These are phyloP conservation scores for Chaetomiaceae sp. DNA, from an alignment of 2,329 filamentous ascomycete genomes.

Conservation along the genomic window DNA sequence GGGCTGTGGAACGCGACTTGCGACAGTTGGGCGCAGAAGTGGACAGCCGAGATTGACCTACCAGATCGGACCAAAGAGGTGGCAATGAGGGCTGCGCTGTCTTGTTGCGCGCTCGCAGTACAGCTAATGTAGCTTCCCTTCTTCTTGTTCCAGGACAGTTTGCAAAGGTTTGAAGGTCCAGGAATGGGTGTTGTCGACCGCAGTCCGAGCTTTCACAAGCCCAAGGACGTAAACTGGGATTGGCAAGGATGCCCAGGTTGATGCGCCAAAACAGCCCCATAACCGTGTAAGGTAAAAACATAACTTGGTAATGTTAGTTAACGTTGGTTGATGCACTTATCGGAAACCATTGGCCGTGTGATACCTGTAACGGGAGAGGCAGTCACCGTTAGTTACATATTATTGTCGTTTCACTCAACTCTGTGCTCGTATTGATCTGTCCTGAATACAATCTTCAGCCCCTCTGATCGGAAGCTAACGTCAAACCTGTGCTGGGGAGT, in stretches of 20 bases:
- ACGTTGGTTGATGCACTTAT: too few species aligned
- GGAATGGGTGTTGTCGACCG: not conserved
- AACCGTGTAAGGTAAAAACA: too few species aligned
- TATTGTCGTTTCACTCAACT: too few species aligned
- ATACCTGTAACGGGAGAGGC: too few species aligned
- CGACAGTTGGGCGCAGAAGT: not conserved
- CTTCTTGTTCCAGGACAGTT: not conserved
- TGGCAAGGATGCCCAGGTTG: not conserved
- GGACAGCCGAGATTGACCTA: not conserved
- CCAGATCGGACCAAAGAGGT: not conserved
- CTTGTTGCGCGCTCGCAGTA: not conserved
- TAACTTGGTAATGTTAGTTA: too few species aligned
- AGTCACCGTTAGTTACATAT: too few species aligned
- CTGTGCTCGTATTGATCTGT: too few species aligned
- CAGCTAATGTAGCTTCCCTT: too few species aligned
- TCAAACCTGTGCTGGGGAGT: too few species aligned
- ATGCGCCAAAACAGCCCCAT: not conserved
- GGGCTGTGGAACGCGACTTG: constrained; percentile 1
- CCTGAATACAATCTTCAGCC: too few species aligned
- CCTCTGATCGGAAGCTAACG: too few species aligned
- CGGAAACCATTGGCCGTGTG: too few species aligned
- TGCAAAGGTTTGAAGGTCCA: not conserved
- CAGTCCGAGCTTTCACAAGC: not conserved
- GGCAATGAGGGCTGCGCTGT: not conserved
- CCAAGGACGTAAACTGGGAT: not conserved